Conservation (phyloP, 805 yeast species). For the Saccharomyces paradoxus region DNA sequence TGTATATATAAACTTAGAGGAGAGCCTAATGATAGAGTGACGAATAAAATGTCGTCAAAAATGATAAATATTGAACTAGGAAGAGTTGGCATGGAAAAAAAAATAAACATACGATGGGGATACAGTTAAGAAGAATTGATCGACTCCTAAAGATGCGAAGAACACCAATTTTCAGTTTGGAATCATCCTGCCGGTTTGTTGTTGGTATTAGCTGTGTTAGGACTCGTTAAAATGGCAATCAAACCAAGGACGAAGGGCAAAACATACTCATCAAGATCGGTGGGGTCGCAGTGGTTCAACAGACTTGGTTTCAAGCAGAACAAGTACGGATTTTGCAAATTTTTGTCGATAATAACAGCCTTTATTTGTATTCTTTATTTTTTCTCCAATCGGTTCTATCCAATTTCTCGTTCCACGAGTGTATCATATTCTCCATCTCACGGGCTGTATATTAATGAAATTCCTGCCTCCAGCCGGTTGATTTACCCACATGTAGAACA, state of each 20-base stretch:
- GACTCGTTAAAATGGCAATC: slow-evolving; percentile 19
- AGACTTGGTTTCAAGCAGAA: background rate
- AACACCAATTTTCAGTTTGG: background rate
- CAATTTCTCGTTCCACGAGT: slow-evolving; percentile 2
- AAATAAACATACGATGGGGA: background rate
- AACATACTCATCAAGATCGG: slow-evolving; percentile 6
- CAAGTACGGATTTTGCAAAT: background rate
- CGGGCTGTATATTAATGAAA: slow-evolving; percentile 39
- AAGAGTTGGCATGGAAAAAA: background rate
- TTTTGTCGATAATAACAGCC: slow-evolving; percentile 2
- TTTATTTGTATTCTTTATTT: slow-evolving; percentile 11
- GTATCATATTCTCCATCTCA: slow-evolving; percentile 29
- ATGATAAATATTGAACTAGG: background rate
- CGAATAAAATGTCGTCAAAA: background rate
- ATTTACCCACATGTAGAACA: slow-evolving; percentile 74
- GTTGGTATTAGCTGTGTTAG: slow-evolving; percentile 13
- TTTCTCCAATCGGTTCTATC: slow-evolving; percentile 13
- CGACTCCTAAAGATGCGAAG: background rate
- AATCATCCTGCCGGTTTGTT: slow-evolving; percentile 7
- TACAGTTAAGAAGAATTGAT: background rate
- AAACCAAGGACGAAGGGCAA: slow-evolving; percentile 23
- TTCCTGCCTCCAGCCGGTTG: slow-evolving; percentile 43
- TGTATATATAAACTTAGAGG: background rate
- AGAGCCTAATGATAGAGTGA: background rate
- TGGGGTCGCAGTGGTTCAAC: slow-evolving; percentile 3